Evolutionary conservation across 352 stramenopile species (phyloP).

Genomic region (Phytophthora foliorum): DNA sequence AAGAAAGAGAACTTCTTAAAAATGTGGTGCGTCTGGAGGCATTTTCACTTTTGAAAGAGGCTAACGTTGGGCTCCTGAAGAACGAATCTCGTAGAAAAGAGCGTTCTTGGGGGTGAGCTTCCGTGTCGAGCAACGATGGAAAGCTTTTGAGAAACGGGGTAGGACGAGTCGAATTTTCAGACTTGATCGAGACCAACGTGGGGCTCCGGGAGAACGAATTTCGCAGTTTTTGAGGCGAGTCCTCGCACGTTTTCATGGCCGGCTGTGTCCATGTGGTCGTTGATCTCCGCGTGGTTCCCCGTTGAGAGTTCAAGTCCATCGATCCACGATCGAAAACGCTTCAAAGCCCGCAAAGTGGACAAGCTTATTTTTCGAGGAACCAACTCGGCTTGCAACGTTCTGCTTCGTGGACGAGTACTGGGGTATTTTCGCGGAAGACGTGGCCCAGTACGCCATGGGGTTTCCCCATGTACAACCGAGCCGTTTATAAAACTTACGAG

Average conservation of each 20-base stretch:
- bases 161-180: not conserved
- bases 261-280: constrained; percentile 17
- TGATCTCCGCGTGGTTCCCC: not conserved
- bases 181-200: not conserved
- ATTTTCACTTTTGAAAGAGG: not conserved
- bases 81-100: not conserved
- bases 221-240: not conserved
- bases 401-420: no score
- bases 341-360: no score
- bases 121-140: constrained; percentile 5
- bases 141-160: not conserved
- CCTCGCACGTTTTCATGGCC: not conserved
- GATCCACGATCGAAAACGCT: not conserved
- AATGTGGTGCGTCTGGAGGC: not conserved
- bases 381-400: no score
- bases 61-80: constrained; percentile 1
- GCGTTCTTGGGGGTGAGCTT: not conserved
- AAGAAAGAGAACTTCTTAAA: not conserved
- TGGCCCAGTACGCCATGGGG: not conserved
- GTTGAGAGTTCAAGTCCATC: not conserved
- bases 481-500: not conserved
- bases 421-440: constrained; percentile 1
- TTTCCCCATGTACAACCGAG: not conserved
- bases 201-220: constrained; percentile 11
- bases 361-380: no score